Evolutionary conservation across 345 rosid genomes (phyloP).

Genomic region (Eucalyptus lansdowneana): DNA sequence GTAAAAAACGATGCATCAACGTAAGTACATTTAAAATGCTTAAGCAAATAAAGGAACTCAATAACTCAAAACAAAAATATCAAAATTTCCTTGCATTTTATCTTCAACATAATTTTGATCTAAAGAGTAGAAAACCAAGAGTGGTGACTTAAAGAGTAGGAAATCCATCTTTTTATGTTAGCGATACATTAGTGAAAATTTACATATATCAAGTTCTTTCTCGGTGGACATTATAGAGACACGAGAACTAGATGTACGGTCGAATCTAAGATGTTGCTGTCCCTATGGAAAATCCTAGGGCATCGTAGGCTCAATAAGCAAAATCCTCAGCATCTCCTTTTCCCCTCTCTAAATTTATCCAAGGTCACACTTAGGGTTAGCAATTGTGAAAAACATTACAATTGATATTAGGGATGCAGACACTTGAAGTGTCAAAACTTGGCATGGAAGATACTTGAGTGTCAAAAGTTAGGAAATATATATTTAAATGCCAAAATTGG

Average conservation of each 20-base stretch:
- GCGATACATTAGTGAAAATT: too few species aligned
- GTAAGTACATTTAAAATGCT: not conserved
- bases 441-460: too few species aligned
- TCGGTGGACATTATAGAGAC: not conserved
- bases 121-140: too few species aligned
- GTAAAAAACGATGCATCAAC: not conserved
- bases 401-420: too few species aligned
- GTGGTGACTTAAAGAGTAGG: too few species aligned
- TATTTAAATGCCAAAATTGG: too few species aligned
- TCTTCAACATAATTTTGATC: not conserved
- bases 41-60: not conserved
- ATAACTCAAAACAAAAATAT: not conserved
- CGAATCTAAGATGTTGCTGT: not conserved
- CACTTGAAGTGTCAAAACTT: too few species aligned
- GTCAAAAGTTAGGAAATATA: too few species aligned
- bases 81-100: too few species aligned
- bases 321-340: not conserved
- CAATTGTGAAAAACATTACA: not conserved
- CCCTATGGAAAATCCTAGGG: not conserved
- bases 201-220: not conserved
- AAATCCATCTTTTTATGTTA: too few species aligned
- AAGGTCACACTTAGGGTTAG: not conserved
- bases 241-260: not conserved
- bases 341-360: not conserved
- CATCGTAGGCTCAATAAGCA: not conserved